Conservation (phyloP, 441 rosid genomes). For the Populus tomentosa region DNA sequence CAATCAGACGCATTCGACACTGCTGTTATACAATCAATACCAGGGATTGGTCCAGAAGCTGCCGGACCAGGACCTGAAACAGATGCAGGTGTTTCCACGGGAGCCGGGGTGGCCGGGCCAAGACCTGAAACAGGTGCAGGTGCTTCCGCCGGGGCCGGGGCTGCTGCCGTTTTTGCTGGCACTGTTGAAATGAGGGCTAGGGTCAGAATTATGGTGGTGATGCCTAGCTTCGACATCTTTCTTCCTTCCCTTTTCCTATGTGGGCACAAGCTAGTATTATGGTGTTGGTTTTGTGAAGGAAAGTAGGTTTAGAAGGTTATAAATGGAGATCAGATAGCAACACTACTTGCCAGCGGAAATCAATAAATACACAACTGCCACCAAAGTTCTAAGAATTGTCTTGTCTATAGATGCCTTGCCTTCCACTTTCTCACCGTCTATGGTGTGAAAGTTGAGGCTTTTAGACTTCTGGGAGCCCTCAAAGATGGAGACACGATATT, state of each 20-base stretch:
- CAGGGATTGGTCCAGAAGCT: constrained; percentile 25
- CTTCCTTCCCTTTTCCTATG: neutral
- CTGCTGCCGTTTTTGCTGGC: constrained; percentile 12
- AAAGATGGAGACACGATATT: neutral
- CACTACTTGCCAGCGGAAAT: neutral
- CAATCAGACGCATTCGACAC: constrained; percentile 65
- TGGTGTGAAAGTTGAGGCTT: neutral
- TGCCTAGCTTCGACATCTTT: neutral
- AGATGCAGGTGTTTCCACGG: constrained; percentile 11
- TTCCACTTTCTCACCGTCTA: neutral
- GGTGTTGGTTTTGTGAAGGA: neutral
- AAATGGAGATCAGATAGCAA: neutral
- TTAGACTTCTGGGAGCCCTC: neutral
- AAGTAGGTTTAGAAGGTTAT: too few species aligned
- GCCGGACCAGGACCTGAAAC: constrained; percentile 7
- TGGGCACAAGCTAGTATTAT: neutral
- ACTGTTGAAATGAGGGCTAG: neutral
- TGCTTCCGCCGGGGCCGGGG: constrained; percentile 20
- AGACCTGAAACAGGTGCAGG: neutral
- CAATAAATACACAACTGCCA: constrained; percentile 21
- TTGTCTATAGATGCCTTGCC: neutral
- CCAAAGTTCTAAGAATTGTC: neutral
- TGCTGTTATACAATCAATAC: constrained; percentile 41
- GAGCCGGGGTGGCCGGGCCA: constrained; percentile 9
- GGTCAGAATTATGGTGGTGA: neutral